Evolutionary conservation across 345 rosid genomes (phyloP).

Genomic region (Syzygium aromaticum): DNA sequence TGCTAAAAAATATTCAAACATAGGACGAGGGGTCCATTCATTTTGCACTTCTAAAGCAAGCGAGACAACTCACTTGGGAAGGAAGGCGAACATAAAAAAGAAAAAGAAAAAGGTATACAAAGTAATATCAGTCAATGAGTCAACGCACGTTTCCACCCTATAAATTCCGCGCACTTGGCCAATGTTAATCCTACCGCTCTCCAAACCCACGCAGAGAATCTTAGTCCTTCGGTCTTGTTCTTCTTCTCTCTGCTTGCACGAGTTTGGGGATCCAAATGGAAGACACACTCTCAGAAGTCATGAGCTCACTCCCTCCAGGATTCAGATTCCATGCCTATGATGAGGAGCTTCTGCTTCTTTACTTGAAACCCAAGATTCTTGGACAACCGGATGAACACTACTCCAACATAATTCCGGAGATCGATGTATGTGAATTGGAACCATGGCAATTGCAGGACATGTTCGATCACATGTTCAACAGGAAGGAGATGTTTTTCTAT

Average conservation of each 20-base stretch:
- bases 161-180: background rate
- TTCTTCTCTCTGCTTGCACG: background rate
- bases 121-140: background rate
- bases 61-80: background rate
- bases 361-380: conserved; percentile 20
- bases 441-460: conserved; percentile 42
- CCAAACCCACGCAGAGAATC: background rate
- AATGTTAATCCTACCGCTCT: background rate
- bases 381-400: background rate
- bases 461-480: conserved; percentile 1
- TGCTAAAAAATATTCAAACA: background rate
- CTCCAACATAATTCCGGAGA: conserved; percentile 13
- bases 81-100: background rate
- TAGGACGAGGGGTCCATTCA: background rate
- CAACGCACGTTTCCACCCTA: background rate
- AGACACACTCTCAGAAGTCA: background rate
- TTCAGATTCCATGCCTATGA: conserved; percentile 37
- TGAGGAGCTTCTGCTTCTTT: conserved; percentile 25
- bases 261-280: background rate
- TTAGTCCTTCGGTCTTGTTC: background rate
- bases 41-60: background rate
- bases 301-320: conserved; percentile 9
- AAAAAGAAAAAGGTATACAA: background rate
- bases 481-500: conserved; percentile 34
- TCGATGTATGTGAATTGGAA: conserved; percentile 25